These are phyloP conservation scores for Neocallimastix lanati DNA, from an alignment of 192 early-diverging fungal species.

Conservation along the genomic window DNA sequence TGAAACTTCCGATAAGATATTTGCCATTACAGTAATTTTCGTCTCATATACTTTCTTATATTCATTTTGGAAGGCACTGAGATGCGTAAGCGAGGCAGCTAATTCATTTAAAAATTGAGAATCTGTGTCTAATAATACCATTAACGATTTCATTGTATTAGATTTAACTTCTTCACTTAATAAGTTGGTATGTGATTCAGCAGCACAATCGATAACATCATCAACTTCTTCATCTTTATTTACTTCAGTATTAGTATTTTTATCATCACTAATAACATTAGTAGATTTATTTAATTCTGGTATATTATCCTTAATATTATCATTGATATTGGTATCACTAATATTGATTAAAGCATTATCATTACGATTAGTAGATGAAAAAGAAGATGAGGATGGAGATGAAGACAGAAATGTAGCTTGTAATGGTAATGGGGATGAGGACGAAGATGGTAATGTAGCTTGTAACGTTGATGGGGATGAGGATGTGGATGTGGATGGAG, in stretches of 20 bases:
- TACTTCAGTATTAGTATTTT: not conserved
- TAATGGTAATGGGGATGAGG: no score
- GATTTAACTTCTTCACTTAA: not conserved
- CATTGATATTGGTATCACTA: not conserved
- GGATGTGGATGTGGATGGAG: no score
- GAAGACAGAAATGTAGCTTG: no score
- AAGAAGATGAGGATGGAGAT: no score
- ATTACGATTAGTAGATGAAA: no score
- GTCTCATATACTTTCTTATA: conserved; percentile 27
- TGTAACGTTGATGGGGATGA: no score
- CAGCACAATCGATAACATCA: not conserved
- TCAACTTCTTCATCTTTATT: not conserved
- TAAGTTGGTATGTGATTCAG: not conserved
- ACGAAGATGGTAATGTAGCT: no score
- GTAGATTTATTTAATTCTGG: not conserved
- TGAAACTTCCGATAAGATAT: conserved; percentile 28
- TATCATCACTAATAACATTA: not conserved
- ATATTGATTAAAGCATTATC: no score
- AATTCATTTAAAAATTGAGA: not conserved
- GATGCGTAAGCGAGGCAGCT: not conserved
- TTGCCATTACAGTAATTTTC: conserved; percentile 28
- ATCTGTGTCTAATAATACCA: not conserved
- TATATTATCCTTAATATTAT: not conserved
- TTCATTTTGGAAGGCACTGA: conserved; percentile 22
- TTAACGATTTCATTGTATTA: not conserved